These are phyloP conservation scores for Deakozyma indianensis DNA, from an alignment of 805 yeast species.

Conservation along the genomic window DNA sequence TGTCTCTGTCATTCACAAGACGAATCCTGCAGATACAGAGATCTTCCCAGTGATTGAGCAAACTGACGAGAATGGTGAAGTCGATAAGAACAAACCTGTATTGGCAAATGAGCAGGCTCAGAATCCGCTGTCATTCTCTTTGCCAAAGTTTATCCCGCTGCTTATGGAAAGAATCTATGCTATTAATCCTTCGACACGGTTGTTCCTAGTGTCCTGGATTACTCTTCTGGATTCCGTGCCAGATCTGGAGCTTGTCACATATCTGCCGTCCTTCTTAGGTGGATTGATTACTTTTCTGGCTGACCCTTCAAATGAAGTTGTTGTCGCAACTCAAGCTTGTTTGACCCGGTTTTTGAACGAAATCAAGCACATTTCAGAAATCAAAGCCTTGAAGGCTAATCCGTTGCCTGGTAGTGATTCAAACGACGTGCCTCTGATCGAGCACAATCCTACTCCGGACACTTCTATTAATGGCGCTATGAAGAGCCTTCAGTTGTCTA, in stretches of 20 bases:
- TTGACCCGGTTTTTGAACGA: slow-evolving; percentile 66
- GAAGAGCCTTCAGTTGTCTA: not conserved
- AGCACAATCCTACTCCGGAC: not conserved
- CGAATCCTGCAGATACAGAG: slow-evolving; percentile 33
- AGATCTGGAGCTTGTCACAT: slow-evolving; percentile 73
- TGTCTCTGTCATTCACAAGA: slow-evolving; percentile 47
- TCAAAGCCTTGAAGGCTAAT: slow-evolving; percentile 37
- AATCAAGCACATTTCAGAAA: slow-evolving; percentile 58
- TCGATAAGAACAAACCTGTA: slow-evolving; percentile 17
- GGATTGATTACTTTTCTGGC: slow-evolving; percentile 69
- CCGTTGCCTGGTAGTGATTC: not conserved
- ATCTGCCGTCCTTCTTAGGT: slow-evolving; percentile 77
- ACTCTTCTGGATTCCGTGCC: slow-evolving; percentile 88
- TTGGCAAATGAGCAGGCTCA: slow-evolving; percentile 18
- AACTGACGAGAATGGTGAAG: slow-evolving; percentile 26
- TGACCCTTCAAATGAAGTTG: slow-evolving; percentile 73
- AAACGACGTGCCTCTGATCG: not conserved
- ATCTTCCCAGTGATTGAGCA: slow-evolving; percentile 41
- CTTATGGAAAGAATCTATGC: slow-evolving; percentile 82
- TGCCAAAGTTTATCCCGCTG: slow-evolving; percentile 82
- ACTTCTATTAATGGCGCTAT: not conserved
- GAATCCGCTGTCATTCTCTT: slow-evolving; percentile 56
- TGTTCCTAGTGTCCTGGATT: slow-evolving; percentile 88
- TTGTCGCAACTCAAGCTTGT: slow-evolving; percentile 70
- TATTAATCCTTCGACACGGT: slow-evolving; percentile 81